Base-by-base conservation (phyloP, 2,329 filamentous ascomycete genomes). In the Pseudogymnoascus sp. region DNA sequence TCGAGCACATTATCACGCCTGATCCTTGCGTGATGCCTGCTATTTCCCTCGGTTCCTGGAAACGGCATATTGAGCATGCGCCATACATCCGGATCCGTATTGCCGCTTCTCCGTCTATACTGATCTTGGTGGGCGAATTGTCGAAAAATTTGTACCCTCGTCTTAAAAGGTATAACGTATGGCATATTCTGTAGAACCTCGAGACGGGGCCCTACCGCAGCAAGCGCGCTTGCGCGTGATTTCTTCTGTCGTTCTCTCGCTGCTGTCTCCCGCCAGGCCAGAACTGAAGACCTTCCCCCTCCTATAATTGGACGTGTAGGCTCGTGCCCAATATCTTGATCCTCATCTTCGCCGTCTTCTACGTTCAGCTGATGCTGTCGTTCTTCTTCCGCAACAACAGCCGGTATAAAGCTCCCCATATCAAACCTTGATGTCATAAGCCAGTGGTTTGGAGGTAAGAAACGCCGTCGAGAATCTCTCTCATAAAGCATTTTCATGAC, bases 101-200 rank as follows among this genome's bases (percentile, higher is more conserved):
- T 78, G 0, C 90, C 91, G 0, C 89, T 90, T 67, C 91, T 81
- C 66, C 91, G 80, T 66, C 87, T 87, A 60, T 81, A 75, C 73
- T 95, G 91, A 75, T 99, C 95, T 4, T 93, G 79, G 31, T 84
- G 77, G n/a, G 98, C 90, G 70, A 98, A 98, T 71, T 96, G 87
- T 31, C 93, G 86, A 75, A 99, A 98, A 24, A 98, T 93, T 72
- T 92, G 86, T 4, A 99, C 95, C 56, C 95, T 82, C 0, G 90
- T 95, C 38, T 90, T 86, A 70, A 99, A 99, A 0, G 93, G 95
- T 50, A 99, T 95, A 68, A 93, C 90, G 73, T 98, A 99, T 0
- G 95, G 95, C 87, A 99, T 96, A 71, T 98, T 96, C 68, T 95
- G 89, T 60, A 99, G 77, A 4, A 99, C 90, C 71, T 97, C 93